Evolutionary conservation across 1,284 basidiomycete species (phyloP), one percentile per base, ranked within the genome.

Genomic region (Apiotrichum mycotoxinovorans): DNA sequence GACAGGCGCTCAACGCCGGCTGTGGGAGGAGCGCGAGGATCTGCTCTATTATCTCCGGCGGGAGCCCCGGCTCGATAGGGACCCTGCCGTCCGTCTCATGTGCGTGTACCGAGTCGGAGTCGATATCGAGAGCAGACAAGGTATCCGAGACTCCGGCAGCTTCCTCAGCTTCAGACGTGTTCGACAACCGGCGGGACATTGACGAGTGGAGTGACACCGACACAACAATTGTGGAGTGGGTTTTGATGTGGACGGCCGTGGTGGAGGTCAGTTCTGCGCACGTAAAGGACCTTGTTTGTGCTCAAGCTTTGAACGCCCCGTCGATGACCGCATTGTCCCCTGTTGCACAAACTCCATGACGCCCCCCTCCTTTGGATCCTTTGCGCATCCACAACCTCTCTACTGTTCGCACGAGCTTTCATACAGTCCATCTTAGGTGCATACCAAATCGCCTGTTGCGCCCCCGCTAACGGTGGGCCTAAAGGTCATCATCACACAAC

Each of bases 361-460:
- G 14, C 14, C 35, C 14, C 14, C 4, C 4, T 9, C 35, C 8
- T 20, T 20, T 20, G 18, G 4, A 9, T 18, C 8, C 7, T 18
- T 17, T 17, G 15, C 35, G 15, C 18, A 15, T 9, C 38, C 38
- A n/a, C n/a, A 5, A 17, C 8, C 3, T 40, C 38, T n/a, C n/a
- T n/a, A n/a, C n/a, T n/a, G n/a, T n/a, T n/a, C n/a, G n/a, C n/a
- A 18, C 38, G 18, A 17, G 7, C 38, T 40, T n/a, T 18, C 26
- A n/a, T 45, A 45, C 47, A 47, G 46, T 47, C 46, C 34, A 47
- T 35, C 42, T 37, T 18, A 49, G 33, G 33, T 49, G 47, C 47
- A 37, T 47, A 34, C 34, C 33, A 20, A 35, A 49, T 49, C 33
- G 47, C 44, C 14, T 45, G 25, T 27, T 27, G 44, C 42, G 25